Evolutionary conservation across 345 rosid genomes (phyloP).

Genomic region (Eucalyptus pauciflora): DNA sequence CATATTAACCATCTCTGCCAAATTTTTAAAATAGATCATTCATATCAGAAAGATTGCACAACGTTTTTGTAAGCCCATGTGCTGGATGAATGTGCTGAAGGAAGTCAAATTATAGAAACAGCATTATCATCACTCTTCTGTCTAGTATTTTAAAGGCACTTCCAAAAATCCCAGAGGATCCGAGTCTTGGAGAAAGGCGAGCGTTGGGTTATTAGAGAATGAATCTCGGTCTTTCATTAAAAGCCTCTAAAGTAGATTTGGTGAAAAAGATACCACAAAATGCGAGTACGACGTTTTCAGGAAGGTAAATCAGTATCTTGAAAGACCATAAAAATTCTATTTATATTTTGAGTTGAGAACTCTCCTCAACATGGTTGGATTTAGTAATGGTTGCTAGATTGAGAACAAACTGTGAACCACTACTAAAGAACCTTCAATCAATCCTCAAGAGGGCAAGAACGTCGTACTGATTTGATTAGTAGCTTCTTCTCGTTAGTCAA

Average conservation of each 20-base stretch:
- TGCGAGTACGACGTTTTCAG: fast-evolving
- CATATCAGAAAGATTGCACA: not conserved
- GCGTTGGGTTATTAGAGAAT: not conserved
- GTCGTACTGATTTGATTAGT: not conserved
- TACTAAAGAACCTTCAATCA: not conserved
- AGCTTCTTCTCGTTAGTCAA: not conserved
- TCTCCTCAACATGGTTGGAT: not conserved
- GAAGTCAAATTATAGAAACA: not conserved
- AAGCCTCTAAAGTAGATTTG: not conserved
- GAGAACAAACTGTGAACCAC: not conserved
- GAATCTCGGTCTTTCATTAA: not conserved
- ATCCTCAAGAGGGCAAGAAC: not conserved
- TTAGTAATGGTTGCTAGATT: not conserved
- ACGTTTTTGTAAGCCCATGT: not conserved
- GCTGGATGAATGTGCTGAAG: not conserved
- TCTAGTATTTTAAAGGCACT: not conserved
- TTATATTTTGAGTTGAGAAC: not conserved
- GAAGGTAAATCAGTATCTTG: fast-evolving
- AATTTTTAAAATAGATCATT: not conserved
- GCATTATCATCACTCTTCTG: not conserved
- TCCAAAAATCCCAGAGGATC: not conserved
- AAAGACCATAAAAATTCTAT: not conserved
- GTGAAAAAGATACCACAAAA: not conserved
- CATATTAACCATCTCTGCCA: not conserved
- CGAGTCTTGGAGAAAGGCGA: not conserved